Percentiles rank a stretch among this genome's conserved stretches.
Evolutionary conservation across 257 asterid genomes (phyloP).

Genomic region (Voacanga thouarsii): DNA sequence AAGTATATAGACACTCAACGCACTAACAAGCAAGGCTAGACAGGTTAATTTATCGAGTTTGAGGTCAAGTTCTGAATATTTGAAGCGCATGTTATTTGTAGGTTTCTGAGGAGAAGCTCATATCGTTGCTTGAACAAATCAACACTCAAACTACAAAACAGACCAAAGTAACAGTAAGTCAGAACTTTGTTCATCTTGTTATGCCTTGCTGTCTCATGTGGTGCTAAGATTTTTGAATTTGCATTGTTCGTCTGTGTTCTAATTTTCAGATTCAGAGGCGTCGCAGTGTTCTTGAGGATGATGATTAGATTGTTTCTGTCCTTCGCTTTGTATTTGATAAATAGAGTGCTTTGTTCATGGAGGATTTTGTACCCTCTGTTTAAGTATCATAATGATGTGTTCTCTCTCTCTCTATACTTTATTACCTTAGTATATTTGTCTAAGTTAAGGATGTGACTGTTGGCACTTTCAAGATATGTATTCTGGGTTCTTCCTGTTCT

Average conservation of each 20-base stretch:
- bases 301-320: conserved; percentile 43
- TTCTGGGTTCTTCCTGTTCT: background rate
- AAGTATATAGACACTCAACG: background rate
- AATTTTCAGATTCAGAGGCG: conserved; percentile 79
- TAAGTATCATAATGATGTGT: background rate
- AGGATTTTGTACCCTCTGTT: background rate
- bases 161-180: conserved; percentile 95
- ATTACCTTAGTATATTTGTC: background rate
- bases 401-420: background rate
- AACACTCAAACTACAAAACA: conserved; percentile 85
- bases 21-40: background rate
- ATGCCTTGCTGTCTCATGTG: background rate
- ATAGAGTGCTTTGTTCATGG: background rate
- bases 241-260: background rate
- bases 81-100: conserved; percentile 9
- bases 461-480: background rate
- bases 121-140: conserved; percentile 90
- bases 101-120: conserved; percentile 94
- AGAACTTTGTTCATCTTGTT: conserved; percentile 3
- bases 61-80: background rate
- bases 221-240: background rate
- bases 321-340: background rate
- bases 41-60: background rate
- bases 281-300: conserved; percentile 71
- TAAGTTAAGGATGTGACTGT: background rate